Base-by-base conservation (phyloP, 345 rosid genomes). In the Aquilaria sinensis region DNA sequence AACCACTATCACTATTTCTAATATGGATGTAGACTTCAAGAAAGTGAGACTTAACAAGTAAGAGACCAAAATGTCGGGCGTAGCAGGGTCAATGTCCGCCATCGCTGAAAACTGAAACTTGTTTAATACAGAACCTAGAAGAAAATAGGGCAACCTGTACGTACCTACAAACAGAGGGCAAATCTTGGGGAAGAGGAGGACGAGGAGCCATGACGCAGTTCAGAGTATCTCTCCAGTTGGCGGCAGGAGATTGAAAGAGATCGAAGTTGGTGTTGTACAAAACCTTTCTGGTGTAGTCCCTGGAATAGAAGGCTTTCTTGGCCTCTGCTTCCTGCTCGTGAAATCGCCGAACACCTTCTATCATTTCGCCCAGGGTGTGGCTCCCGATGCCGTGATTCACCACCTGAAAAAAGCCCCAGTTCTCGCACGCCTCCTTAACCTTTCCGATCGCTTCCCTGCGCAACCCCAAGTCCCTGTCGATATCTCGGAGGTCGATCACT, bases 331-430 rank as follows among this genome's bases (percentile, higher is more conserved):
- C 80, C 53, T 68, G 75, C 52, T 80, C 80, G 6, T 70, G 72
- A 64, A 82, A 82, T 50, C 78, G 65, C 15, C 69, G 65, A 1
- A 65, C 15, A 0, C 83, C 85, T 6, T 67, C 70, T 6, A 69
- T 16, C 66, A 72, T 74, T 41, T 60, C 69, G 31, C 66, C 74
- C 59, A 80, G 12, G 9, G 76, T 30, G 8, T 29, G 62, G 1
- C 0, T 13, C 6, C 76, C 62, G 58, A 83, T 72, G 31, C 78
- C 81, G 53, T 80, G 85, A 56, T 80, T 80, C 14, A 74, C 23
- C 13, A 74, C 77, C 67, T 65, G 73, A 33, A 83, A 83, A 51
- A 78, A 78, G 0, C 88, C 88, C 81, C 83, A 80, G 4, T 61
- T 74, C 71, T 69, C 71, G 43, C 79, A 71, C 4, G 85, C 81